Conservation (phyloP, 2,329 filamentous ascomycete species). For the Cercospora sp. region DNA sequence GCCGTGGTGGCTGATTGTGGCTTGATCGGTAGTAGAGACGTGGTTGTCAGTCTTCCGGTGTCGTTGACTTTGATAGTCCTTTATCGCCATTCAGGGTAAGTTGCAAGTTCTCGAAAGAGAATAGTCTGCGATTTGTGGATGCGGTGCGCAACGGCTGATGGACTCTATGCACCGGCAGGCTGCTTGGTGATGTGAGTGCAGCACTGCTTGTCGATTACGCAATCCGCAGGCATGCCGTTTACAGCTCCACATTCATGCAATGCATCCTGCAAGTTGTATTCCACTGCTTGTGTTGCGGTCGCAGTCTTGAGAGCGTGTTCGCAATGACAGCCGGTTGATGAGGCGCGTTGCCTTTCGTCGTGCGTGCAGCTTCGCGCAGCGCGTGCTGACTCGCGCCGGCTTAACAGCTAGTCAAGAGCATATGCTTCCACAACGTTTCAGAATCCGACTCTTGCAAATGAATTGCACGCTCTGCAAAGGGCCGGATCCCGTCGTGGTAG, state of each 20-base stretch:
- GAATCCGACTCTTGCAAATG: constrained; percentile 1
- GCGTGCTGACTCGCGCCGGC: neutral
- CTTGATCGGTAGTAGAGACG: neutral
- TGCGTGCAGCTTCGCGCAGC: neutral
- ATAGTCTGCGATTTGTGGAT: neutral
- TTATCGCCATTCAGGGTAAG: neutral
- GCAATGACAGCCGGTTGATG: neutral
- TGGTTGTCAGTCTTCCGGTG: neutral
- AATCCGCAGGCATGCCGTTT: neutral
- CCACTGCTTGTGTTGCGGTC: neutral
- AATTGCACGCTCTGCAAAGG: neutral
- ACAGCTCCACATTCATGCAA: neutral
- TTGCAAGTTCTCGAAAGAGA: neutral
- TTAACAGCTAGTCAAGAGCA: constrained; percentile 4
- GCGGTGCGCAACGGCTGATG: neutral
- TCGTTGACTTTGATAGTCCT: neutral
- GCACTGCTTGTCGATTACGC: neutral
- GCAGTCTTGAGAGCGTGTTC: neutral
- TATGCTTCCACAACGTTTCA: constrained; percentile 2
- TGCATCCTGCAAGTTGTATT: neutral
- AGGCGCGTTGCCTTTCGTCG: neutral
- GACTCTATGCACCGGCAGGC: neutral
- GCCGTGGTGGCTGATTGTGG: neutral
- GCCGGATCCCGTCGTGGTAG: neutral
- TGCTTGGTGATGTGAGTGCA: neutral